Evolutionary conservation across 306 rosid species (phyloP).

Genomic region (Coriaria nepalensis): DNA sequence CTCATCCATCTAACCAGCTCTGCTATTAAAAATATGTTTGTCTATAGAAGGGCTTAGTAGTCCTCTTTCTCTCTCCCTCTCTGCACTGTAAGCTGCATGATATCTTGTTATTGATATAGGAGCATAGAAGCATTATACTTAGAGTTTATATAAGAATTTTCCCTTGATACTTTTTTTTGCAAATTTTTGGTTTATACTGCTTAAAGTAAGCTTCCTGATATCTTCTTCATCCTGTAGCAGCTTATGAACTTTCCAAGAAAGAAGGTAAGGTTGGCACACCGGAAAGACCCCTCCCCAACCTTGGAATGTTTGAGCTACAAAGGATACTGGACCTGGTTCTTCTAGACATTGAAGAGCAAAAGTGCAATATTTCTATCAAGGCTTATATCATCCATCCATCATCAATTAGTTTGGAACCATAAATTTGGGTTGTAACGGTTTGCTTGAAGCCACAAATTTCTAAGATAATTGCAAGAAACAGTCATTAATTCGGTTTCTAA

Average conservation of each 20-base stretch:
- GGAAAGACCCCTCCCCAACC: slow-evolving; percentile 95
- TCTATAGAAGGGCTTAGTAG: no score
- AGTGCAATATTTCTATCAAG: slow-evolving; percentile 94
- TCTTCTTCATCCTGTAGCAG: slow-evolving; percentile 36
- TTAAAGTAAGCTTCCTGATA: slow-evolving; percentile 5
- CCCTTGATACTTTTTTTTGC: background rate
- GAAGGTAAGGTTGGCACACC: slow-evolving; percentile 98
- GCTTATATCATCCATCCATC: slow-evolving; percentile 18
- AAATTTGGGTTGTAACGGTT: no score
- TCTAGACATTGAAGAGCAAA: slow-evolving; percentile 85
- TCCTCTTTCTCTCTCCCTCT: no score
- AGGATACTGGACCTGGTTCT: slow-evolving; percentile 99
- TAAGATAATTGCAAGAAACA: no score
- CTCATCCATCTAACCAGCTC: background rate
- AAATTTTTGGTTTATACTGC: slow-evolving; percentile 1
- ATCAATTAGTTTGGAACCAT: no score
- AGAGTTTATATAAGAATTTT: background rate
- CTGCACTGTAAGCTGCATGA: no score
- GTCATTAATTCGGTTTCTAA: no score
- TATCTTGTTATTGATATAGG: no score
- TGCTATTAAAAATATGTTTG: no score
- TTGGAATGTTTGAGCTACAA: slow-evolving; percentile 87
- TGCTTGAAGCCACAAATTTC: no score
- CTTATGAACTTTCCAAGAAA: slow-evolving; percentile 95
- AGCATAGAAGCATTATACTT: no score